Base-by-base conservation (phyloP, 1,284 basidiomycete genomes). In the Coniferiporia sulphurascens region DNA sequence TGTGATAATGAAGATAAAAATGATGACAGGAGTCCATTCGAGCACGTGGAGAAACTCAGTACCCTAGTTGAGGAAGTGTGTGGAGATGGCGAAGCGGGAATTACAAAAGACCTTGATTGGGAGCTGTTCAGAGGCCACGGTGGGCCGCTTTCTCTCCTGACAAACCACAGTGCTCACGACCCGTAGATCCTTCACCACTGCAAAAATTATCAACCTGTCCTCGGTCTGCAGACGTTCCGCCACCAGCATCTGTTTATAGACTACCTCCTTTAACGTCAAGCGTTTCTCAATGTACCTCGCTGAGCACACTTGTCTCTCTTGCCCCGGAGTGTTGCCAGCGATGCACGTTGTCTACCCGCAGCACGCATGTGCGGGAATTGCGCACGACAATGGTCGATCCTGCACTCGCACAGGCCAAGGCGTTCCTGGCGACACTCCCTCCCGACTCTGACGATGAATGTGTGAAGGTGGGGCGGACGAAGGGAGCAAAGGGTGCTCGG, bases 81-180 rank as follows among this genome's bases (percentile, higher is more conserved):
- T 35, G 48, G 48, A 17, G 54, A 15, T 32, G 49, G 36, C 4
- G 56, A 58, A 7, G 45, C 43, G 21, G 27, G 45, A 8, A 56
- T 61, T 34, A 58, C 62, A 44, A 57, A 63, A 43, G 51, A 55
- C 35, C 59, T 65, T 27, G 64, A 65, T 35, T 65, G 64, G 64
- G 59, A 61, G n/a, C 46, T 61, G 9, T 65, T 63, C 38, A 59
- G 27, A 43, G 58, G 53, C 41, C 53, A 59, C 38, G 60, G 60
- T 58, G 45, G 27, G 60, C 17, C 15, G 15, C 36, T n/a, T 48
- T 32, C 22, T 13, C 19, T 46, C 10, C 43, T 15, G 19, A 21
- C 13, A 13, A 19, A 13, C n/a, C 21, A 60, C 41, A 10, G 35
- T 36, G 36, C 19, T 57, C 10, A 57, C 21, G 2, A 6, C 38